Percentiles rank a stretch among this genome's conserved stretches.
These are phyloP conservation scores for Beauveria brongniartii DNA, from an alignment of 2,329 filamentous ascomycete species.

Conservation along the genomic window DNA sequence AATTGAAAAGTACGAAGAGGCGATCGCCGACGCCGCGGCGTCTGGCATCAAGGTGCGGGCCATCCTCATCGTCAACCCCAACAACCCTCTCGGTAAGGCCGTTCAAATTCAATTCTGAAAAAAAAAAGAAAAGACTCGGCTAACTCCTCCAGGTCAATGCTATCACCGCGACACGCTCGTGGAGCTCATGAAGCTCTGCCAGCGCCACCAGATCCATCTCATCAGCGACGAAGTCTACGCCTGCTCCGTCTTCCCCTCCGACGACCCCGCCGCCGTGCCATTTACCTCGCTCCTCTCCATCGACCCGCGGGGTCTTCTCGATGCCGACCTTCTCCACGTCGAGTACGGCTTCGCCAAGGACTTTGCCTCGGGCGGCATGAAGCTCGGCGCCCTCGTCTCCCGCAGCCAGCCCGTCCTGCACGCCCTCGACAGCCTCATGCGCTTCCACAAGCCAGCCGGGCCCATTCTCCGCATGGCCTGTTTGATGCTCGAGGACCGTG, in stretches of 20 bases:
- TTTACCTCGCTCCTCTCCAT: constrained; percentile 45
- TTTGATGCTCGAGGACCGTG: constrained; percentile 37
- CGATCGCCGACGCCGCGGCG: constrained; percentile 26
- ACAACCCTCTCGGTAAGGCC: constrained; percentile 40
- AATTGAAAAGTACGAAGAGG: constrained; percentile 37
- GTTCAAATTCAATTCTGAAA: too few relatives aligned
- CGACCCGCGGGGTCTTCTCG: constrained; percentile 33
- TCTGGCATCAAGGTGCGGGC: constrained; percentile 33
- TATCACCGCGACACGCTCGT: constrained; percentile 36
- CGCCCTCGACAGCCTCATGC: constrained; percentile 30
- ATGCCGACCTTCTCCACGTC: constrained; percentile 41
- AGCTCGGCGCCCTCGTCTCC: constrained; percentile 40
- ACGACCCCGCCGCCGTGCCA: constrained; percentile 20
- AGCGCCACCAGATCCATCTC: constrained; percentile 41
- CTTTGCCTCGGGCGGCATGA: constrained; percentile 45
- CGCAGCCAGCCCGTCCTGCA: constrained; percentile 23
- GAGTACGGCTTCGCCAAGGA: constrained; percentile 39
- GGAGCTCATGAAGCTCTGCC: constrained; percentile 39
- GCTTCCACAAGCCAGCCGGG: constrained; percentile 41
- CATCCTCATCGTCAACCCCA: constrained; percentile 44
- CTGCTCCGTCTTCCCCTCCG: constrained; percentile 36
- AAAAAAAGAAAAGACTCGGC: constrained; percentile 1
- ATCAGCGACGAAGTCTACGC: constrained; percentile 54
- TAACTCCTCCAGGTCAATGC: constrained; percentile 23
- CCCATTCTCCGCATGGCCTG: constrained; percentile 33